phyloP scores from a whole-genome alignment of 2,329 filamentous ascomycete species.

The Colletotrichum truncatum region DNA sequence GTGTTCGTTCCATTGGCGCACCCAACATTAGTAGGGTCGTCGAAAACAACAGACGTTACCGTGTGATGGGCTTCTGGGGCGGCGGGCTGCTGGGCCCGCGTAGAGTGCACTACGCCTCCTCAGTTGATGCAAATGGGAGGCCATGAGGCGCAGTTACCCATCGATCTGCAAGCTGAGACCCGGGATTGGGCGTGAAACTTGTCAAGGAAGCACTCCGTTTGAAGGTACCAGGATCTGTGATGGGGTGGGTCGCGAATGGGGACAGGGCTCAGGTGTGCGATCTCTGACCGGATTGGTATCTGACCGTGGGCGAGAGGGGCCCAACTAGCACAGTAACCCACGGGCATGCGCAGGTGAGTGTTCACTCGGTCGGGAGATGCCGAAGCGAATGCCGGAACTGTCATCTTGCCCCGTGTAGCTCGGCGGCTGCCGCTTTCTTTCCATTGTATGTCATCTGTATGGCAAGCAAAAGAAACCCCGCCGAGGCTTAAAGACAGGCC shows the following conservation, averaged over 20 bases:
- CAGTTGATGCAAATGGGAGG: slow-evolving; percentile 23
- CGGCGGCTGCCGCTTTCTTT: slow-evolving; percentile 1
- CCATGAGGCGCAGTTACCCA: slow-evolving; percentile 40
- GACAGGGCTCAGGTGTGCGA: slow-evolving; percentile 33
- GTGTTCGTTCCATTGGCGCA: slow-evolving; percentile 13
- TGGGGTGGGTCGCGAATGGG: slow-evolving; percentile 26
- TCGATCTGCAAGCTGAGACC: slow-evolving; percentile 54
- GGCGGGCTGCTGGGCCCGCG: background rate
- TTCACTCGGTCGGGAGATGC: slow-evolving; percentile 28
- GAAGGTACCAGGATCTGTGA: slow-evolving; percentile 28
- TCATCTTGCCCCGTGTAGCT: slow-evolving; percentile 1
- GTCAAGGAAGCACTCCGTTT: slow-evolving; percentile 37
- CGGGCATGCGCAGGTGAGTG: slow-evolving; percentile 29
- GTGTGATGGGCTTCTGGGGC: background rate
- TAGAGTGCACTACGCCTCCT: slow-evolving; percentile 7
- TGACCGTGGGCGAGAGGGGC: slow-evolving; percentile 35
- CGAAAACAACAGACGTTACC: slow-evolving; percentile 4
- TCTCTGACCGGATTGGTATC: slow-evolving; percentile 43
- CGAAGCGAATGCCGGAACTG: slow-evolving; percentile 24
- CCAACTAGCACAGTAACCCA: slow-evolving; percentile 15
- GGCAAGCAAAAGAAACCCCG: background rate
- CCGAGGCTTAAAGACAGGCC: background rate
- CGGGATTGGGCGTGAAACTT: slow-evolving; percentile 50
- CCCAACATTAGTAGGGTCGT: background rate
- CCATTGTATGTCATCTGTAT: background rate